Base-by-base conservation (phyloP, 441 rosid genomes). In the Pelargonium fulgidum region DNA sequence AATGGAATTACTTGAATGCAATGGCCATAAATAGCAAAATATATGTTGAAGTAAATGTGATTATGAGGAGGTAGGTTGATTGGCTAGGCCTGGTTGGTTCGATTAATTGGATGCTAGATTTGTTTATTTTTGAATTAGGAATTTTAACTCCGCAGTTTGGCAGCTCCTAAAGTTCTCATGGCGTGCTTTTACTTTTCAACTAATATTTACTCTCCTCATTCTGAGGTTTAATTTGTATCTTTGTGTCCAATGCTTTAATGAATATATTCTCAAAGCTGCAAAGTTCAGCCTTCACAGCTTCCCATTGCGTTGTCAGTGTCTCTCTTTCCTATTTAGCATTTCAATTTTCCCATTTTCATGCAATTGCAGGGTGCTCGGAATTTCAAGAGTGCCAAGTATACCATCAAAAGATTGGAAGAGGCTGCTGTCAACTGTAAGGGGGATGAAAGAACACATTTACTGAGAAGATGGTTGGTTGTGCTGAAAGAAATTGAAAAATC, bases 371-470 rank as follows among this genome's bases (percentile, higher is more conserved):
- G 86, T 39, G 74, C 72, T 68, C 84, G 92, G 62, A 85, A 65
- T 73, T 67, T 82, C 70, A 85, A 74, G 82, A 94, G 97, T 69
- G 88, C 72, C 44, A 86, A 79, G 81, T 90, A 86, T 72, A 92
- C 98, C 13, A 81, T 89, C 61, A 90, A 77, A 85, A 85, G 99
- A 76, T 73, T 94, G 79, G 98, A 94, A 81, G 96, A 92, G 75
- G 91, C 91, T 62, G 94, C 98, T 7, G 79, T 90, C 39, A 80
- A 89, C 29, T 86, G 86, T 73, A 82, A 89, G 70, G 98, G 98
- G 11, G 81, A 83, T 13, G 99, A 92, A 75, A 85, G 99, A 74
- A 80, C 82, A 71, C 68, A 83, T 85, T 75, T 94, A 74, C 82
- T 94, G 68, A 80, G 80, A 72, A 90, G 93, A 83, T 94, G 99